Conservation (phyloP, 2,329 filamentous ascomycete species). For the Fusarium clavum region DNA sequence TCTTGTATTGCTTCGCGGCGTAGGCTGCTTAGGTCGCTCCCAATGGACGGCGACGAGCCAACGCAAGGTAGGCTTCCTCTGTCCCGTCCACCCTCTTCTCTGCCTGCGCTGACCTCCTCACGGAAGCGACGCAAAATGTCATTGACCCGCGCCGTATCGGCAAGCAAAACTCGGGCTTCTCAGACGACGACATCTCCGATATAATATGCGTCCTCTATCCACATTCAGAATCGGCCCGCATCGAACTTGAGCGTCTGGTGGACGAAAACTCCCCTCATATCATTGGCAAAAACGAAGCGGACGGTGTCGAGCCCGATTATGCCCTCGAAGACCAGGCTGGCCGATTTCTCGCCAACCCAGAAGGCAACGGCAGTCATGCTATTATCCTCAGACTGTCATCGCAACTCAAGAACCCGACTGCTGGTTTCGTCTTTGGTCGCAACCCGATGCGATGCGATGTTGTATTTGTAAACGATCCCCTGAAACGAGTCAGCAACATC, state of each 20-base stretch:
- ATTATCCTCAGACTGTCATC: conserved; percentile 86
- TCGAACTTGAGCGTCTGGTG: conserved; percentile 71
- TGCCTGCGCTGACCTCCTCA: conserved; percentile 31
- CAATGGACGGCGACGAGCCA: conserved; percentile 60
- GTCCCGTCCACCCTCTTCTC: neutral
- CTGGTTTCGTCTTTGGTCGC: conserved; percentile 89
- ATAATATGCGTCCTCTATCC: conserved; percentile 91
- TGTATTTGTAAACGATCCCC: conserved; percentile 72
- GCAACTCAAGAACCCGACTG: conserved; percentile 71
- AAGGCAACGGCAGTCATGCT: conserved; percentile 69
- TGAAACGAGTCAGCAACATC: conserved; percentile 86
- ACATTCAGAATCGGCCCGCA: conserved; percentile 76
- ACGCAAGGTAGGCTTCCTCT: conserved; percentile 54
- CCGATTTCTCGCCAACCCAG: conserved; percentile 58
- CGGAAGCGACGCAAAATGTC: conserved; percentile 78
- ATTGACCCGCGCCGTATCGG: conserved; percentile 84
- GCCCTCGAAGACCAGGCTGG: conserved; percentile 62
- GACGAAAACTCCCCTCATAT: conserved; percentile 61
- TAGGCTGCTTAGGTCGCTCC: conserved; percentile 49
- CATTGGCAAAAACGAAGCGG: conserved; percentile 61
- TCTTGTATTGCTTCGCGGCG: conserved; percentile 41
- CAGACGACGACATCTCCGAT: conserved; percentile 84
- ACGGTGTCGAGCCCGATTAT: conserved; percentile 64
- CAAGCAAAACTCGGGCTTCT: conserved; percentile 84
- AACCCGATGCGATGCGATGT: conserved; percentile 79